Evolutionary conservation across 2,329 filamentous ascomycete genomes (phyloP), one percentile per base, ranked within the genome.

Genomic region (Purpureocillium lavendulum): DNA sequence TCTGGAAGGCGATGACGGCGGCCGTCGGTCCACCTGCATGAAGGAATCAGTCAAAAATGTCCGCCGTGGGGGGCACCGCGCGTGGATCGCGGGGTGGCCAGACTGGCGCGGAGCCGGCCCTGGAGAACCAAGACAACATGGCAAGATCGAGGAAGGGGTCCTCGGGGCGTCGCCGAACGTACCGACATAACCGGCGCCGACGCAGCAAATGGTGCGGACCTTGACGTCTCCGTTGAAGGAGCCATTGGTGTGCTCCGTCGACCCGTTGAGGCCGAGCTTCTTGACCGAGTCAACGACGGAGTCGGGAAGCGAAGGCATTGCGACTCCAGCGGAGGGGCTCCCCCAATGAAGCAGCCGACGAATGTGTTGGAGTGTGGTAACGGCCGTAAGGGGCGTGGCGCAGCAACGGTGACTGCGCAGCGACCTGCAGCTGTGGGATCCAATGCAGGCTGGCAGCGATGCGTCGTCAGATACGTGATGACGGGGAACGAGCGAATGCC

Each of bases 101-200:
- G 17, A 13, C n/a, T n/a, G n/a, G n/a, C n/a, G n/a, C n/a, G n/a
- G n/a, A n/a, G n/a, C n/a, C n/a, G n/a, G n/a, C n/a, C n/a, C n/a
- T n/a, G n/a, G n/a, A n/a, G n/a, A n/a, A n/a, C n/a, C 7, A n/a
- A 9, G 21, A 26, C 21, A 26, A n/a, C n/a, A n/a, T n/a, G n/a
- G n/a, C n/a, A n/a, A n/a, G n/a, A n/a, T n/a, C n/a, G n/a, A n/a
- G n/a, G n/a, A n/a, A n/a, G n/a, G n/a, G n/a, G n/a, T n/a, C n/a
- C n/a, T n/a, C n/a, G n/a, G n/a, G n/a, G n/a, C n/a, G n/a, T n/a
- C n/a, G n/a, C n/a, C n/a, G n/a, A n/a, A 68, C 79, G 52, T 69
- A 85, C 80, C 82, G 47, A 87, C 80, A 57, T 87, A 87, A 49
- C 83, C 83, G 49, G 83, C 83, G 36, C 83, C 83, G 45, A 87